These are phyloP conservation scores for Wickerhamomyces sydowiorum DNA, from an alignment of 805 yeast species.

Conservation along the genomic window DNA sequence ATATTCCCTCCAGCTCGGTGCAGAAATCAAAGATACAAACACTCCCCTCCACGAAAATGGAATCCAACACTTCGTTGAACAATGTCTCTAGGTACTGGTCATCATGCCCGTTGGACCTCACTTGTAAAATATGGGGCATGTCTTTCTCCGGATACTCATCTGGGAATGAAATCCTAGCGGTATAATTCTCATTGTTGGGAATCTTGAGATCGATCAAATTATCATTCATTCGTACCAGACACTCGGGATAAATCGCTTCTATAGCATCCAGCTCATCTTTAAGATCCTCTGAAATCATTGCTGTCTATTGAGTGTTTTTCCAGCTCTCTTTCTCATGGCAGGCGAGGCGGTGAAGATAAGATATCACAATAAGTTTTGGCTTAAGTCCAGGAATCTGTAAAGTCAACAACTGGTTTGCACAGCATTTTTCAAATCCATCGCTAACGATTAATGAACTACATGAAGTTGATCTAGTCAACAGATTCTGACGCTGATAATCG, in stretches of 20 bases:
- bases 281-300: constrained; percentile 39
- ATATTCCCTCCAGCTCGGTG: constrained; percentile 54
- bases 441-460: too few species aligned
- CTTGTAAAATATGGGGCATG: constrained; percentile 60
- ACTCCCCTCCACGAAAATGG: constrained; percentile 49
- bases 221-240: constrained; percentile 32
- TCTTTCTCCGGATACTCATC: constrained; percentile 55
- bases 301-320: not conserved
- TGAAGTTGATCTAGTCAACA: too few species aligned
- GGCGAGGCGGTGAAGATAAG: too few species aligned
- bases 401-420: too few species aligned
- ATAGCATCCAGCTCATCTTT: constrained; percentile 76
- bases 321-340: too few species aligned
- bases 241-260: constrained; percentile 80
- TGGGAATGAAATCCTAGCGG: constrained; percentile 70
- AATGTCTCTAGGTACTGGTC: constrained; percentile 41
- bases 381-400: too few species aligned
- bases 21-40: constrained; percentile 81
- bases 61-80: constrained; percentile 46
- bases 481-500: not conserved
- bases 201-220: constrained; percentile 39
- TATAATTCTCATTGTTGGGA: constrained; percentile 58
- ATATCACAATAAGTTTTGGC: too few species aligned
- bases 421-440: too few species aligned
- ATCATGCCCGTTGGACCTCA: constrained; percentile 30